Conservation (phyloP, 768 basidiomycete species). For the Panaeolus cyanescens region DNA sequence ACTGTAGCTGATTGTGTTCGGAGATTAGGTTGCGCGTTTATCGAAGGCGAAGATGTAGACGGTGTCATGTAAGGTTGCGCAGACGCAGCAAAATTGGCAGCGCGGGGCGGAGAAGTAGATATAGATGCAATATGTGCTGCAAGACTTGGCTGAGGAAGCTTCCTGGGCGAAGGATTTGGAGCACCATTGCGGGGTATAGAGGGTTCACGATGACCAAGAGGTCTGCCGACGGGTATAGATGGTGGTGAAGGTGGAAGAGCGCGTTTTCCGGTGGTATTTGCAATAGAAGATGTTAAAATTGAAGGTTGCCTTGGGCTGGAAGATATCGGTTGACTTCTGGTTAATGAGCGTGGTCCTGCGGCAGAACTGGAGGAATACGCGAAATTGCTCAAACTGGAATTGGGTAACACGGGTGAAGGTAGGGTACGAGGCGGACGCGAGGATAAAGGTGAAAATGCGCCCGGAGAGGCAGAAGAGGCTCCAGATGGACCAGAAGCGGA, state of each 20-base stretch:
- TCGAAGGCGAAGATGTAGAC: not conserved
- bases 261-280: not conserved
- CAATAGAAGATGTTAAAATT: not conserved
- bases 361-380: not conserved
- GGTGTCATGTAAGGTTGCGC: not conserved
- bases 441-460: not conserved
- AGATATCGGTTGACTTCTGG: not conserved
- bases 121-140: not conserved
- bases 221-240: conserved; percentile 2
- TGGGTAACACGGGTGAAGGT: not conserved
- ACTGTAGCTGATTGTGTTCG: not conserved
- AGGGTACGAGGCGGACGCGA: not conserved
- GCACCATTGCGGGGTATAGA: not conserved
- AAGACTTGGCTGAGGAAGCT: not conserved
- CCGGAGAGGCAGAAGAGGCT: not conserved
- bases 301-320: not conserved
- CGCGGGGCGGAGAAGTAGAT: not conserved
- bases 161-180: not conserved
- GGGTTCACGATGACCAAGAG: not conserved
- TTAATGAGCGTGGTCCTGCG: not conserved
- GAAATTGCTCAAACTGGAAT: not conserved
- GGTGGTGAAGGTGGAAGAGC: not conserved
- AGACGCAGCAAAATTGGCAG: not conserved
- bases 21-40: not conserved
- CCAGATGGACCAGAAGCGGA: not conserved